phyloP scores from a whole-genome alignment of 2,329 filamentous ascomycete genomes.

The Xylaria sp. region DNA sequence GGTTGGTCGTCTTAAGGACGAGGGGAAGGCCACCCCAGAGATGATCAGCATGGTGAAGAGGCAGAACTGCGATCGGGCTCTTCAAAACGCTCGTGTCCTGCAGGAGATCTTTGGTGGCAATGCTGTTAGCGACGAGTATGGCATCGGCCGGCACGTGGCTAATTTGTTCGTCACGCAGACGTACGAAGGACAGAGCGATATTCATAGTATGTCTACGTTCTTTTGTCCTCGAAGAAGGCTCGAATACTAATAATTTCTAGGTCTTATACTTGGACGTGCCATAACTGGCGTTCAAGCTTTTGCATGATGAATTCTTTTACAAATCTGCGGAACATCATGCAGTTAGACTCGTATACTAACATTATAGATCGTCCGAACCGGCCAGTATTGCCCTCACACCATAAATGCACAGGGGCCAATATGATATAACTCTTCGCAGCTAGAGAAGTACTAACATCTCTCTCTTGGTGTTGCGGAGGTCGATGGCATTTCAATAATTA shows the following conservation, averaged over 20 bases:
- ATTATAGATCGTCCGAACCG: background rate
- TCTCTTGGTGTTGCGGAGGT: background rate
- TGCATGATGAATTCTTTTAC: conserved; percentile 54
- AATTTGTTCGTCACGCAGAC: conserved; percentile 98
- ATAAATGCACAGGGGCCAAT: background rate
- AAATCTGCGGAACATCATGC: background rate
- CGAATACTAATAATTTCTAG: conserved; percentile 52
- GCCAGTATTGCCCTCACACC: background rate
- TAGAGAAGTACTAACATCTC: background rate
- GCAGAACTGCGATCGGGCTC: conserved; percentile 93
- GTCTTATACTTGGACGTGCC: conserved; percentile 71
- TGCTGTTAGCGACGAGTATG: conserved; percentile 97
- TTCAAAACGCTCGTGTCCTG: conserved; percentile 80
- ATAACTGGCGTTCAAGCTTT: conserved; percentile 82
- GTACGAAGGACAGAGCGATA: conserved; percentile 98
- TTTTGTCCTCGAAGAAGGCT: background rate
- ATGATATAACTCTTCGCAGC: background rate
- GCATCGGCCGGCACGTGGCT: conserved; percentile 91
- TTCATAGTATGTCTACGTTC: conserved; percentile 76
- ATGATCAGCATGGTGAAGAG: conserved; percentile 98
- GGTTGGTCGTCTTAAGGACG: conserved; percentile 91
- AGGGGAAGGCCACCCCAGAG: conserved; percentile 86
- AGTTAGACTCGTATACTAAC: background rate
- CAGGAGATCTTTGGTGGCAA: conserved; percentile 99
- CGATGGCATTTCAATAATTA: background rate